Evolutionary conservation across 805 yeast species (phyloP), one percentile per base, ranked within the genome.

Genomic region (Blastobotrys muscicola): DNA sequence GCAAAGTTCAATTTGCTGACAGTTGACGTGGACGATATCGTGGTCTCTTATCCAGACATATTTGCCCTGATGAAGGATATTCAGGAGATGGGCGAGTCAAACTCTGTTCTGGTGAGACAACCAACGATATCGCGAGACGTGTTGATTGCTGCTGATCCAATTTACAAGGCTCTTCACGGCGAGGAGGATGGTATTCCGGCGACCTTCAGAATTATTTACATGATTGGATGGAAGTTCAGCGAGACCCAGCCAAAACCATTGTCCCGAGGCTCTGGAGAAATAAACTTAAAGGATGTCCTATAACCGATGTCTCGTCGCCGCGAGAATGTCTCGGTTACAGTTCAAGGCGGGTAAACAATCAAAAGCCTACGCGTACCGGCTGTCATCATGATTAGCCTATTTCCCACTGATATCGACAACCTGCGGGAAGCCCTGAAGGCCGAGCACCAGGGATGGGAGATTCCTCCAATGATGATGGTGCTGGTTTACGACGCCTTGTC

Each of bases 141-240:
- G 12, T 61, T 85, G 15, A 61, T 79, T n/a, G 85, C 92, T 0
- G 80, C 90, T 0, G 81, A 81, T 47, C 81, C 84, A 20, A 82
- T 85, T 31, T 85, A 85, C 59, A 70, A 69, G 49, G 66, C 75
- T 4, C 65, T 85, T 58, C 90, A 85, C 58, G 87, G 86, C 1
- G 81, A 79, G 39, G 59, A 59, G 4, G 84, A 75, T 46, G 66
- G 65, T 3, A 58, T 85, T n/a, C 94, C 94, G 1, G 87, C 85
- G 8, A 85, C 94, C 0, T 85, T 75, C 62, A 67, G 85, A 47
- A 75, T 85, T 43, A 75, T 85, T 20, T 82, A 80, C 58, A 80
- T 85, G 86, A 82, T 85, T 57, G 95, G 94, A 2, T 85, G 95
- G 95, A 85, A 83, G 59, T 78, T 80, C 50, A 73, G 84, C 43